Percentiles rank a stretch among this genome's conserved stretches.
Conservation (phyloP, 805 yeast genomes). For the Suhomyces xylopsoci region DNA sequence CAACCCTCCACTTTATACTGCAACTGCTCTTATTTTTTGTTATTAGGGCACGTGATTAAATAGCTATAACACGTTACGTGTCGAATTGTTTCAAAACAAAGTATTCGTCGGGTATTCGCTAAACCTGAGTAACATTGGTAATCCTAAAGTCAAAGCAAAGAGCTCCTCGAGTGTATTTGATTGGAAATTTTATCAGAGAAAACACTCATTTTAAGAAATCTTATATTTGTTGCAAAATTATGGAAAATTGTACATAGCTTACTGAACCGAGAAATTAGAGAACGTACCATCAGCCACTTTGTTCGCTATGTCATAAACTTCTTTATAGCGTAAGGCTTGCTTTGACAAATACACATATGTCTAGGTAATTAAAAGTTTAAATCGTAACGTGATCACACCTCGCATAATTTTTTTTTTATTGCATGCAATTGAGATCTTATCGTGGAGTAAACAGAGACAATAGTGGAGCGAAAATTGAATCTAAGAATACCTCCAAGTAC, state of each 20-base stretch:
- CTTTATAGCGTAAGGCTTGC: neutral
- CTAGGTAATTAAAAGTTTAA: neutral
- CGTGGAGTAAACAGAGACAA: neutral
- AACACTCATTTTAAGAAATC: too few species aligned
- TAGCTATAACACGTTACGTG: neutral
- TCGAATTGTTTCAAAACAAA: neutral
- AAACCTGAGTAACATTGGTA: neutral
- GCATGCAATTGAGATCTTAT: neutral
- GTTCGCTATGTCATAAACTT: neutral
- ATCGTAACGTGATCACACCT: neutral
- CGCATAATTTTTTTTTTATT: neutral
- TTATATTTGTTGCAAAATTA: neutral
- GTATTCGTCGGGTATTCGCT: neutral
- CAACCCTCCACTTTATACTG: constrained; percentile 34
- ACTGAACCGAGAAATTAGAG: neutral
- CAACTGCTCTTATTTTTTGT: neutral
- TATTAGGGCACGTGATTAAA: neutral
- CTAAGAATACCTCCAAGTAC: neutral
- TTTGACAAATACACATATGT: neutral
- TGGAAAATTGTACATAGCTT: neutral
- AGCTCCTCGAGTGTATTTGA: neutral
- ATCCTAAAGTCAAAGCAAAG: neutral
- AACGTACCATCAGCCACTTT: neutral
- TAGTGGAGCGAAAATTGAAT: neutral
- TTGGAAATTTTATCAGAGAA: neutral